These are phyloP conservation scores for Silybum marianum DNA, from an alignment of 129 eudicot species.

Conservation along the genomic window DNA sequence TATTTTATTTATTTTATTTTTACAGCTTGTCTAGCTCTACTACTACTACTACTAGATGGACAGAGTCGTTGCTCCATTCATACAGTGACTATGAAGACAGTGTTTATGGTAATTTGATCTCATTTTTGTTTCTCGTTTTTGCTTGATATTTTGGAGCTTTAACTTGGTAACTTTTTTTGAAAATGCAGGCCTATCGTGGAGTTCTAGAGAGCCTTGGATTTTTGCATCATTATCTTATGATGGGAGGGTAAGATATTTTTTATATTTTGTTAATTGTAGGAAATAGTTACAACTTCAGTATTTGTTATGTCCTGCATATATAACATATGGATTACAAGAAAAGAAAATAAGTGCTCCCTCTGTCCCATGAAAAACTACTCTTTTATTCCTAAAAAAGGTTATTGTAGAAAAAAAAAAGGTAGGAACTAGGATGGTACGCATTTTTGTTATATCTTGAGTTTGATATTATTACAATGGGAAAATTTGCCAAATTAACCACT, in stretches of 20 bases:
- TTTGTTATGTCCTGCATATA: not conserved
- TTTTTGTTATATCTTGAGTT: not conserved
- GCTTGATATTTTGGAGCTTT: constrained; percentile 9
- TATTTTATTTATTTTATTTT: constrained; percentile 18
- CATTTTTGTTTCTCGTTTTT: constrained; percentile 6
- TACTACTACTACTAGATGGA: constrained; percentile 30
- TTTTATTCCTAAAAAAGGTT: not conserved
- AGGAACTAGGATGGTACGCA: not conserved
- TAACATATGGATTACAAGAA: not conserved
- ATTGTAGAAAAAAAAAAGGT: not conserved
- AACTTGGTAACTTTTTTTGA: constrained; percentile 18
- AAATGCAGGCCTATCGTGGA: constrained; percentile 87
- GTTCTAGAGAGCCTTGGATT: constrained; percentile 91
- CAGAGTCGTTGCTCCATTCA: constrained; percentile 62
- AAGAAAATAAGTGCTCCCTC: not conserved
- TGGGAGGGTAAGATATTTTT: constrained; percentile 71
- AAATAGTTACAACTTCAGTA: not conserved
- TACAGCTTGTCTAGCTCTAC: constrained; percentile 51
- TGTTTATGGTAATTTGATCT: constrained; percentile 70
- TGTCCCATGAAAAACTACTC: not conserved
- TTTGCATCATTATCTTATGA: constrained; percentile 96
- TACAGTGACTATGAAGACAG: constrained; percentile 98
- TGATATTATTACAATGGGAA: no score
- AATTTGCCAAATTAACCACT: no score
- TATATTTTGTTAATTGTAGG: not conserved